Evolutionary conservation across 768 basidiomycete genomes (phyloP), one percentile per base, ranked within the genome.

Genomic region (Leucocoprinus leucothites): DNA sequence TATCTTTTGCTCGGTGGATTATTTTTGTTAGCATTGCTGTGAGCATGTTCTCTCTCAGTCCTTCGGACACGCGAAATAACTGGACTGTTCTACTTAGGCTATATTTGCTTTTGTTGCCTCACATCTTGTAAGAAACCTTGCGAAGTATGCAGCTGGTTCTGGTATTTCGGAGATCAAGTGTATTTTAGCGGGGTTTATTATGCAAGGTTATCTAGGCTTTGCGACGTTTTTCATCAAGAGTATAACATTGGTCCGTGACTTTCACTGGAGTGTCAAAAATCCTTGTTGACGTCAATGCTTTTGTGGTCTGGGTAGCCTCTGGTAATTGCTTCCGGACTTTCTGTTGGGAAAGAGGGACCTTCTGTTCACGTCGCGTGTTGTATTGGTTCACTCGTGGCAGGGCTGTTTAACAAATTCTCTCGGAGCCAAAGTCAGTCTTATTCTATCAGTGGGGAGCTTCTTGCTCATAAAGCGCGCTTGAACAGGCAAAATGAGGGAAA

Each of bases 81-180:
- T 34, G 14, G 5, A 16, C 28, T 48, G 8, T 18, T 24, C 5
- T 3, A 24, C 47, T 56, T 61, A 98, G 96, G 80, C 81, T 3
- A 61, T 78, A 1, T 96, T 98, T 64, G 85, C 94, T 0, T 93
- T 91, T 65, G 76, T 88, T 13, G 91, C 95, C 3, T 90, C 94
- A 0, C 92, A 91, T 67, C 78, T 99, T 9, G 97, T 98, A 53
- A 81, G 83, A 51, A 85, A 84, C 8, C 82, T 95, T 63, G 95
- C 96, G 8, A 94, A 86, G 51, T 96, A 96, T 69, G 95, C 97
- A 13, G 97, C 97, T 18, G 95, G 97, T 4, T 98, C 95, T 56
- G 97, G 97, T 48, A 98, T 99, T 46, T 93, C 95, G 19, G 97
- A 99, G 71, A 98, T 99, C 71, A 99, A 98, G 65, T 97, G 94